Conservation (phyloP, 306 rosid genomes). For the Quercus robur region DNA sequence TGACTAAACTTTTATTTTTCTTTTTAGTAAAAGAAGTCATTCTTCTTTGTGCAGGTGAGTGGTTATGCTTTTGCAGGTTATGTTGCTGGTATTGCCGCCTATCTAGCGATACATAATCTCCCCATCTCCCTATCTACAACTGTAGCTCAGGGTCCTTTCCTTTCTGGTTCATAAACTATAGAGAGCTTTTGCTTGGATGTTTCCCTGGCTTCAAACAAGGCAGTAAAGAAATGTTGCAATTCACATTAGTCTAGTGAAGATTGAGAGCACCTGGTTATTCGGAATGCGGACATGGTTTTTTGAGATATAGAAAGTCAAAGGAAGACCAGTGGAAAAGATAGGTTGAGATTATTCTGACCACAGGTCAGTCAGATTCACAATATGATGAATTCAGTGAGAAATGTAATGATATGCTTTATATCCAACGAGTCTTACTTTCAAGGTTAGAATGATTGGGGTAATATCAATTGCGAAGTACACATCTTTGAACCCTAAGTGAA, state of each 20-base stretch:
- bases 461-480: not conserved
- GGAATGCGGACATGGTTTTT: not conserved
- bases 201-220: conserved; percentile 2
- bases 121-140: conserved; percentile 66
- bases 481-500: not conserved
- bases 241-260: not conserved
- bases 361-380: not conserved
- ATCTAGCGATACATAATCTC: conserved; percentile 64
- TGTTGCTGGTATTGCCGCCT: conserved; percentile 83
- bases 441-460: not conserved
- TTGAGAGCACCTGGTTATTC: not conserved
- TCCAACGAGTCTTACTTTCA: not conserved
- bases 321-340: not conserved
- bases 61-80: conserved; percentile 94
- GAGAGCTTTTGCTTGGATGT: conserved; percentile 15
- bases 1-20: not conserved
- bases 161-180: conserved; percentile 49
- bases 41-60: conserved; percentile 61
- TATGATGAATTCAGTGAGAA: not conserved
- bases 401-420: not conserved
- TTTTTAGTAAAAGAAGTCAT: not conserved
- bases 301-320: not conserved
- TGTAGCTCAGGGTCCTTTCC: conserved; percentile 67
- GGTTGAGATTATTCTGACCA: not conserved
- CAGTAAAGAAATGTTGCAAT: not conserved